Conservation (phyloP, 768 basidiomycete genomes). For the Omphalotus guepiniiformis region DNA sequence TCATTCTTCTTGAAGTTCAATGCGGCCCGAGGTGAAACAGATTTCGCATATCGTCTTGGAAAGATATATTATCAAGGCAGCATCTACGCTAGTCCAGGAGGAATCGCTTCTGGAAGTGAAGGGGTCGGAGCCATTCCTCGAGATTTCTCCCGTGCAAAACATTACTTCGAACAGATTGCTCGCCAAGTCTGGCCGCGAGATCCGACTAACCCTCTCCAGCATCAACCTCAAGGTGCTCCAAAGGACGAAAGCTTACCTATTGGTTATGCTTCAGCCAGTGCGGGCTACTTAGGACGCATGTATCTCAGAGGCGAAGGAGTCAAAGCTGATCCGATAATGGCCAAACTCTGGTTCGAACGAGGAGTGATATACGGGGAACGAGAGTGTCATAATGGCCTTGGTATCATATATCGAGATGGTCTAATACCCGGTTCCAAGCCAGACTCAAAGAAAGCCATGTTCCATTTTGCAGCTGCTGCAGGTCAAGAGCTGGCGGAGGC, state of each 20-base stretch:
- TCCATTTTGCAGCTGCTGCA: constrained; percentile 74
- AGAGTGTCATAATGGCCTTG: constrained; percentile 87
- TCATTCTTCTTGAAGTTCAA: constrained; percentile 62
- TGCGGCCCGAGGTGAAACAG: constrained; percentile 85
- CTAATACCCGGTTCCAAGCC: constrained; percentile 60
- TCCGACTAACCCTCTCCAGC: constrained; percentile 49
- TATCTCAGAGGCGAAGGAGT: constrained; percentile 91
- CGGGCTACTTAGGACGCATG: constrained; percentile 92
- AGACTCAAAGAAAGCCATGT: constrained; percentile 60
- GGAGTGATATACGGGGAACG: constrained; percentile 77
- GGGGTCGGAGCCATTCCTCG: constrained; percentile 87
- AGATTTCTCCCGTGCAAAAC: constrained; percentile 69
- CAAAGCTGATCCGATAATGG: constrained; percentile 65
- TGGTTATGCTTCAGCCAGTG: constrained; percentile 73
- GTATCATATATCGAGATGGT: constrained; percentile 91
- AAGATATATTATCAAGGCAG: constrained; percentile 96
- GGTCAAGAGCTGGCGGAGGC: constrained; percentile 89
- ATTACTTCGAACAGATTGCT: constrained; percentile 84
- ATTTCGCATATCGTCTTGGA: constrained; percentile 90
- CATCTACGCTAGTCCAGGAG: constrained; percentile 76
- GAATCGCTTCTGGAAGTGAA: constrained; percentile 83
- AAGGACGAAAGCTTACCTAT: constrained; percentile 51
- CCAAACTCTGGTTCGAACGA: constrained; percentile 93
- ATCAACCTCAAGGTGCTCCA: constrained; percentile 32
- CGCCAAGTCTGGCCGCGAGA: constrained; percentile 88